Percentiles rank a stretch among this genome's conserved stretches.
Evolutionary conservation across 192 early-diverging fungal species (phyloP).

Genomic region (Coemansia interrupta): DNA sequence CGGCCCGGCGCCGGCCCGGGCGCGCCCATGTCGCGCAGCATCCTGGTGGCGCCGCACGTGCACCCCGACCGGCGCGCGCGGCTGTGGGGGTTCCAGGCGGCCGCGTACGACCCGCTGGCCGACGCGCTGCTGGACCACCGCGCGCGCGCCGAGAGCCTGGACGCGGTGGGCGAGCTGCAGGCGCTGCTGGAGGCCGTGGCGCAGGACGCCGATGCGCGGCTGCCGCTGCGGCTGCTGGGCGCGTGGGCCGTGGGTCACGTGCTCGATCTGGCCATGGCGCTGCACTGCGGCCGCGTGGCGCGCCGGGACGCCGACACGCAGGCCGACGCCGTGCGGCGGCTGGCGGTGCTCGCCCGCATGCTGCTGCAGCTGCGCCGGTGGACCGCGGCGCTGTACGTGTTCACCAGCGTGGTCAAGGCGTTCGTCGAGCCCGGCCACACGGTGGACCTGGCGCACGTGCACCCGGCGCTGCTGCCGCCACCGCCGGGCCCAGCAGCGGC

Average conservation of each 20-base stretch:
- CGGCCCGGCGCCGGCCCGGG: slow-evolving; percentile 3
- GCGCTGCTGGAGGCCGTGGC: slow-evolving; percentile 1
- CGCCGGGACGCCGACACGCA: background rate
- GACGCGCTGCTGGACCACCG: slow-evolving; percentile 17
- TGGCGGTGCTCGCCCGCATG: slow-evolving; percentile 16
- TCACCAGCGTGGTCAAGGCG: slow-evolving; percentile 31
- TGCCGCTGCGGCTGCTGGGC: slow-evolving; percentile 18
- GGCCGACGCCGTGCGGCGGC: slow-evolving; percentile 19
- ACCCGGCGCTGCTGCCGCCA: background rate
- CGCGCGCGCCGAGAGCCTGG: slow-evolving; percentile 25
- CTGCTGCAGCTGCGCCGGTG: slow-evolving; percentile 28
- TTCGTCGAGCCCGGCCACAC: slow-evolving; percentile 11
- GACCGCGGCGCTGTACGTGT: slow-evolving; percentile 38
- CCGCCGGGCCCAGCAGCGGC: background rate
- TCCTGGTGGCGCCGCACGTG: background rate
- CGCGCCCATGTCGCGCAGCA: slow-evolving; percentile 3
- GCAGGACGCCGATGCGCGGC: background rate
- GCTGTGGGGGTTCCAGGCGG: background rate
- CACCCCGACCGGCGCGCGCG: background rate
- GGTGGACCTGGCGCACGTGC: slow-evolving; percentile 1
- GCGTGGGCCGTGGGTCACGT: slow-evolving; percentile 21
- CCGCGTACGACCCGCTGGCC: slow-evolving; percentile 17
- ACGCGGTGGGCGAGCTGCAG: slow-evolving; percentile 21
- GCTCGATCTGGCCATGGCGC: slow-evolving; percentile 19
- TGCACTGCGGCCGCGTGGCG: slow-evolving; percentile 14